These are phyloP conservation scores for Beauveria medogensis DNA, from an alignment of 2,329 filamentous ascomycete species.

Conservation along the genomic window DNA sequence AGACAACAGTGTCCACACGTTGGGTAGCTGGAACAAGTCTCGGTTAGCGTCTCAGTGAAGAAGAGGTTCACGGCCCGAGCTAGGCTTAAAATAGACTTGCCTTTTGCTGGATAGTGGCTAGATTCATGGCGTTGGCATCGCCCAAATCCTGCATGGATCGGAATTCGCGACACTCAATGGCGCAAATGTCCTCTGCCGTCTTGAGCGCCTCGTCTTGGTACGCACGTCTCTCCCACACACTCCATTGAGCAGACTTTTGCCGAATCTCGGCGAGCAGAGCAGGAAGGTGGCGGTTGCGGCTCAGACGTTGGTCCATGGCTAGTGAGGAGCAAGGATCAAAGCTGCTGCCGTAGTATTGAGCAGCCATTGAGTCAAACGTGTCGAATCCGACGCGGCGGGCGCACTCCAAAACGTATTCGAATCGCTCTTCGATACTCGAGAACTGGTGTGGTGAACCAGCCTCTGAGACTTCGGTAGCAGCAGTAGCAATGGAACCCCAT, in stretches of 20 bases:
- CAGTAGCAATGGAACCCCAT: conserved; percentile 10
- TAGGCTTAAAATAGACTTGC: conserved; percentile 2
- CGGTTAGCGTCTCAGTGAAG: conserved; percentile 6
- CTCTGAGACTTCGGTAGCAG: conserved; percentile 8
- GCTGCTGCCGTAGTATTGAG: conserved; percentile 13
- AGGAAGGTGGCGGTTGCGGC: conserved; percentile 14
- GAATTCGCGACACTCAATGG: conserved; percentile 10
- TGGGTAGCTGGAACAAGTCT: conserved; percentile 9
- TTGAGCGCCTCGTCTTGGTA: conserved; percentile 22
- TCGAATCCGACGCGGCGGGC: conserved; percentile 12
- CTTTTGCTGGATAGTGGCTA: conserved; percentile 12
- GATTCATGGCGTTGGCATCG: neutral
- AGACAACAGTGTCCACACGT: conserved; percentile 11
- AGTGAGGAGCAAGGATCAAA: conserved; percentile 13
- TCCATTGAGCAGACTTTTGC: conserved; percentile 14
- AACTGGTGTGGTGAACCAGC: neutral
- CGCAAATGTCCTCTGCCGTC: conserved; percentile 15
- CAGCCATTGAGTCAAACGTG: conserved; percentile 13
- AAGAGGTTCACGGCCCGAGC: neutral
- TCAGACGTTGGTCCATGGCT: conserved; percentile 13
- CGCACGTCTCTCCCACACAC: conserved; percentile 18
- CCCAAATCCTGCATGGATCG: neutral
- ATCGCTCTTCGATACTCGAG: conserved; percentile 12
- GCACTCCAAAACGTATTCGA: conserved; percentile 13
- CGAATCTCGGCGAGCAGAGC: conserved; percentile 11